A percentile compares a stretch with the other conserved stretches of the same genome.
Conservation (phyloP, 2,329 filamentous ascomycete species). For the Diaporthe nobilis region DNA sequence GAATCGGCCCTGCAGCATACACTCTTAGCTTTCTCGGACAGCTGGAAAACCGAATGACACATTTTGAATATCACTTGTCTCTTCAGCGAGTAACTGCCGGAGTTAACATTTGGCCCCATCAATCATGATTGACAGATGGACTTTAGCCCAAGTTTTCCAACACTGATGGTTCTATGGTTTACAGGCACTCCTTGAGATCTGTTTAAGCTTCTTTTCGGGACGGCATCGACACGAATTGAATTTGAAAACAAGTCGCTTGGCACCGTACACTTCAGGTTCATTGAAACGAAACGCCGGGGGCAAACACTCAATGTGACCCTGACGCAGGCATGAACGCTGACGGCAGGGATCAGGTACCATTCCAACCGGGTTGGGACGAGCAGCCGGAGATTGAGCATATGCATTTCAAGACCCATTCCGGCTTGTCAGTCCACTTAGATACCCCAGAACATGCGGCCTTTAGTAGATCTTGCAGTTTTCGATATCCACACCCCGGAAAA, state of each 20-base stretch:
- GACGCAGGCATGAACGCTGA: not conserved
- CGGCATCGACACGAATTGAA: not conserved
- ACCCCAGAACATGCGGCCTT: constrained; percentile 8
- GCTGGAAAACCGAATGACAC: not conserved
- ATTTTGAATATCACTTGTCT: too few relatives aligned
- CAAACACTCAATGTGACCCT: not conserved
- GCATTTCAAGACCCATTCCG: constrained; percentile 3
- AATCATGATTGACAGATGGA: not conserved
- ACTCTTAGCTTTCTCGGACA: not conserved
- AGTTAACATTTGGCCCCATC: not conserved
- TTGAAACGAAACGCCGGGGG: constrained; percentile 22
- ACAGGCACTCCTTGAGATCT: not conserved
- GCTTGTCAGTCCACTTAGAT: constrained; percentile 4
- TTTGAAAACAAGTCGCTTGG: not conserved
- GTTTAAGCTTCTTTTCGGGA: constrained; percentile 7
- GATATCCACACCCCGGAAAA: constrained; percentile 22
- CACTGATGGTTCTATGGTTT: not conserved
- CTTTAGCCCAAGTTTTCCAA: not conserved
- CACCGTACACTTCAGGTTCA: not conserved
- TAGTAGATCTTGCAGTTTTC: constrained; percentile 6
- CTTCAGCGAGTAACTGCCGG: not conserved
- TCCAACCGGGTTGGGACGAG: not conserved
- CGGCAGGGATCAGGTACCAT: not conserved
- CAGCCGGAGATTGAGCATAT: constrained; percentile 27
- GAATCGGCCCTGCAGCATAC: not conserved